Percentiles rank a stretch among this genome's conserved stretches.
phyloP scores from a whole-genome alignment of 352 stramenopile species.

The Phytopythium ostracodes region DNA sequence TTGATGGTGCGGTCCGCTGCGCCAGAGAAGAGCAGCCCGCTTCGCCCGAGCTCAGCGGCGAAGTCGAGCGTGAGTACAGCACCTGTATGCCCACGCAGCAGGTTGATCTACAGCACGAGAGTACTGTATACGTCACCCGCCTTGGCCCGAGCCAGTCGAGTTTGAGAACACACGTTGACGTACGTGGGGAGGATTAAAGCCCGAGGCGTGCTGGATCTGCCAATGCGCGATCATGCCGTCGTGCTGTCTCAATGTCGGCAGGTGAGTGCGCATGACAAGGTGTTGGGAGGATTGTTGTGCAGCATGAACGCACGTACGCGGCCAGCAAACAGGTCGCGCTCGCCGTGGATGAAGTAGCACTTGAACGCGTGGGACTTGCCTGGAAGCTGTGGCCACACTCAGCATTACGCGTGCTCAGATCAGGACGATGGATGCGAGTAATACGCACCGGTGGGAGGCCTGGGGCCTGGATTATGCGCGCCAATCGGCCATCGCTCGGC shows the following conservation, averaged over 20 bases:
- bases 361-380: constrained; percentile 36
- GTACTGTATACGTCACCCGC: not conserved
- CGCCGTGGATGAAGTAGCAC: constrained; percentile 34
- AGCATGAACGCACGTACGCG: constrained; percentile 22
- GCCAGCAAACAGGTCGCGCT: constrained; percentile 54
- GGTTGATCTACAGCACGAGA: constrained; percentile 24
- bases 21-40: constrained; percentile 59
- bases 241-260: constrained; percentile 22
- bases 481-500: not conserved
- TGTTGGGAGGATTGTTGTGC: constrained; percentile 1
- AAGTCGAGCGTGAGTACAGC: constrained; percentile 53
- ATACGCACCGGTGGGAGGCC: constrained; percentile 23
- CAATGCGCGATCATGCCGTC: constrained; percentile 62
- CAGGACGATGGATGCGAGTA: too few species aligned
- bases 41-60: constrained; percentile 27
- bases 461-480: constrained; percentile 16
- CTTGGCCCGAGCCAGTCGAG: too few species aligned
- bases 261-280: not conserved
- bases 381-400: constrained; percentile 18
- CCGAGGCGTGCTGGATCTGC: constrained; percentile 38
- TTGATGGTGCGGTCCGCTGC: constrained; percentile 67
- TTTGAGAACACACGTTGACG: not conserved
- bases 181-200: constrained; percentile 46
- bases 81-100: constrained; percentile 46
- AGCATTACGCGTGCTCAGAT: too few species aligned